A percentile compares a stretch with the other conserved stretches of the same genome.
Evolutionary conservation across 192 early-diverging fungal genomes (phyloP).

Genomic region (Helicostylum pulchrum): DNA sequence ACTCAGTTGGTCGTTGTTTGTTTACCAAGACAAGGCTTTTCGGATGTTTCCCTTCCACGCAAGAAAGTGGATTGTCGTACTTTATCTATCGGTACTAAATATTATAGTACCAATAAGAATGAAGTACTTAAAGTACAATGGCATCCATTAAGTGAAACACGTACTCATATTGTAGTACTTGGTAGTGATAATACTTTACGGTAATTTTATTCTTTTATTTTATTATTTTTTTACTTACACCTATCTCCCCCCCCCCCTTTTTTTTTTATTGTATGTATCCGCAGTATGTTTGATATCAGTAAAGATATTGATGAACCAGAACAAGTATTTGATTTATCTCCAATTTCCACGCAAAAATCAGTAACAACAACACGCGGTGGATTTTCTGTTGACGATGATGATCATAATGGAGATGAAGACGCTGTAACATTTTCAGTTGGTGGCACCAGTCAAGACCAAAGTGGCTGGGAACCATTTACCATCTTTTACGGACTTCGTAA

Average conservation of each 20-base stretch:
- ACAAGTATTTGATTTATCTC: conserved; percentile 55
- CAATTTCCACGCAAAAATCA: conserved; percentile 13
- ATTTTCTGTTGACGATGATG: conserved; percentile 10
- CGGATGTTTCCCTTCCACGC: conserved; percentile 18
- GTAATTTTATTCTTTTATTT: conserved; percentile 22
- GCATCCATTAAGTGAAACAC: conserved; percentile 75
- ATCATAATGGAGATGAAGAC: conserved; percentile 10
- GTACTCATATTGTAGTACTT: conserved; percentile 68
- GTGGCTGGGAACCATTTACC: conserved; percentile 68
- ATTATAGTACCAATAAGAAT: conserved; percentile 25
- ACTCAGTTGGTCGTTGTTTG: conserved; percentile 56
- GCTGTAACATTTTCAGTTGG: conserved; percentile 19
- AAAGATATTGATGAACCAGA: conserved; percentile 62
- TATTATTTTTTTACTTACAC: neutral
- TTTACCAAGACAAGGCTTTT: conserved; percentile 49
- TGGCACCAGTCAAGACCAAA: conserved; percentile 27
- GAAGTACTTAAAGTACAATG: conserved; percentile 68
- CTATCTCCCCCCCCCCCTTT: neutral
- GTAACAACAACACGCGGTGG: neutral
- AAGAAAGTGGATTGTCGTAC: conserved; percentile 17
- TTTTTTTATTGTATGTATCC: neutral
- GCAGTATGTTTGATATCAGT: conserved; percentile 69
- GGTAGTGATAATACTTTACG: conserved; percentile 59
- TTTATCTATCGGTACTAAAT: conserved; percentile 26
- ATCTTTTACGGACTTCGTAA: conserved; percentile 67